These are phyloP conservation scores for Colletotrichum sp. DNA, from an alignment of 2,329 filamentous ascomycete species.

Conservation along the genomic window DNA sequence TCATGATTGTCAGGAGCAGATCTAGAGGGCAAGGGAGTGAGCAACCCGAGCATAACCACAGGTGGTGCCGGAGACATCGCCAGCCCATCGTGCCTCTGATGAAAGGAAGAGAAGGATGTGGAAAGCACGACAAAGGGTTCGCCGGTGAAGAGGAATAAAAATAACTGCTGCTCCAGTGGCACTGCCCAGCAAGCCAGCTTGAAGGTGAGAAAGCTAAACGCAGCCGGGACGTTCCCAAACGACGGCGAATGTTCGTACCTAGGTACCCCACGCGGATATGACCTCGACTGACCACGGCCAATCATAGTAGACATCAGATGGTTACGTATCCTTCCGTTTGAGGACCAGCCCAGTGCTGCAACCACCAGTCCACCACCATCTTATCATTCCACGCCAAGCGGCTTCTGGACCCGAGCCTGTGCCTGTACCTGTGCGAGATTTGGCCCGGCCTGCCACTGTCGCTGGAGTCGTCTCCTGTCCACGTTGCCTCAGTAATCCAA, in stretches of 20 bases:
- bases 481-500: not conserved
- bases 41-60: not conserved
- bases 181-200: not conserved
- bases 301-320: not conserved
- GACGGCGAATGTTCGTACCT: not conserved
- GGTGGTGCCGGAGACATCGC: not conserved
- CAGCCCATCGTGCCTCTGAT: not conserved
- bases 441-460: not conserved
- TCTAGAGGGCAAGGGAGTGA: not conserved
- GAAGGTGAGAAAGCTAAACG: not conserved
- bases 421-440: not conserved
- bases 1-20: not conserved
- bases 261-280: not conserved
- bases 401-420: not conserved
- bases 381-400: not conserved
- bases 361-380: not conserved
- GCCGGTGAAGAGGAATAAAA: not conserved
- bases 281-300: not conserved
- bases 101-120: not conserved
- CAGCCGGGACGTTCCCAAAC: not conserved
- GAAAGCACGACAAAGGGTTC: not conserved
- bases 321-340: conserved; percentile 5
- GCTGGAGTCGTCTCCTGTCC: not conserved
- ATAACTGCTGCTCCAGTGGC: not conserved
- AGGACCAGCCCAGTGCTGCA: not conserved